Percentiles rank a stretch among this genome's conserved stretches.
phyloP scores from a whole-genome alignment of 768 basidiomycete genomes.

The Lentinula boryana region DNA sequence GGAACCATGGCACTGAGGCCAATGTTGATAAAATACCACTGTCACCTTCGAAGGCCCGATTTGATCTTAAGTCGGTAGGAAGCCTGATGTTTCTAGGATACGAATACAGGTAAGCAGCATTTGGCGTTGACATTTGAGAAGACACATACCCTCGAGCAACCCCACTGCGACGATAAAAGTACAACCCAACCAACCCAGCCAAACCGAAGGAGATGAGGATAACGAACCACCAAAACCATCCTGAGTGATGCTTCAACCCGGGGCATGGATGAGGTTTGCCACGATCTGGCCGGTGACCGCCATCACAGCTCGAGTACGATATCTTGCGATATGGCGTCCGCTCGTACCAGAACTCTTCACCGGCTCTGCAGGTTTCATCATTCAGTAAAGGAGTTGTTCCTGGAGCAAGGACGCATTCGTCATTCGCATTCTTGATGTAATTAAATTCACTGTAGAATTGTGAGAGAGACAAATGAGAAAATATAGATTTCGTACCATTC shows the following conservation, averaged over 20 bases:
- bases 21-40: conserved; percentile 61
- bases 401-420: conserved; percentile 71
- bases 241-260: conserved; percentile 65
- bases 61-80: conserved; percentile 43
- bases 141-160: conserved; percentile 63
- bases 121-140: conserved; percentile 3
- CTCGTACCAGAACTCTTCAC: conserved; percentile 86
- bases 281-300: conserved; percentile 71
- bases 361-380: conserved; percentile 57
- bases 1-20: conserved; percentile 86
- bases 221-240: conserved; percentile 81
- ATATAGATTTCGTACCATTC: conserved; percentile 67
- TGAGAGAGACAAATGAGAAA: background rate
- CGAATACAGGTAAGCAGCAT: background rate
- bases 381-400: conserved; percentile 57
- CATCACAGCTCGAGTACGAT: conserved; percentile 82
- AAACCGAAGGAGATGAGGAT: conserved; percentile 72
- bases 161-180: conserved; percentile 76
- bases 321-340: conserved; percentile 89
- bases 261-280: conserved; percentile 77
- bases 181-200: conserved; percentile 72
- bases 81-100: conserved; percentile 65
- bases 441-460: conserved; percentile 79
- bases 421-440: conserved; percentile 58
- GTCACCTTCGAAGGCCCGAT: conserved; percentile 24